Base-by-base conservation (phyloP, 225 moss, liverwort and hornwort species). In the Thuidium tamariscinum region DNA sequence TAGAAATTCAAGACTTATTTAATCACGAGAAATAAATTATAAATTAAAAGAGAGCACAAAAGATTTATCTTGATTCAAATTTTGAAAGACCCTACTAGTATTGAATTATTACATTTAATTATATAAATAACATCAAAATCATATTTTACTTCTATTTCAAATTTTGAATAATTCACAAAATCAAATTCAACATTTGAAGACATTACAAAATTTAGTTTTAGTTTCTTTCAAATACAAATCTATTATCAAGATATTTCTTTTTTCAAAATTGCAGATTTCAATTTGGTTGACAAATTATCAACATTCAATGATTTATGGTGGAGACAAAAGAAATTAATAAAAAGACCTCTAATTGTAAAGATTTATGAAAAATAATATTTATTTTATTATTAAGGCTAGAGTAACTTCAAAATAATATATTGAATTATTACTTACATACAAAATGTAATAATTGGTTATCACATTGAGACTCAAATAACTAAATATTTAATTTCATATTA, bases 281-380 rank as follows among this genome's bases (percentile, higher is more conserved):
- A 41, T 69, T 16, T 48, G 8, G 2, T 18, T 26, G 26, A 46
- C 6, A 11, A 25, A 11, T 26, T 27, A 2, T 11, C n/a, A 26
- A 48, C 17, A 5, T n/a, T 46, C 11, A 68, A 55, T 26, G 29
- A 13, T 2, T 29, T 5, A 36, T 51, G 11, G 12, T 66, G 11
- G 13, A 49, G 29, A 42, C 7, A 79, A 61, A 42, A 6, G 5
- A 4, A 20, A 1, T 20, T 13, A 11, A 6, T 29, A 10, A 25
- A 8, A 42, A 21, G 0, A 46, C 34, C 3, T 10, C 8, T 4
- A 34, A 16, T 16, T n/a, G 1, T 18, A 36, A 27, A 2, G 1
- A 25, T 8, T 4, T 13, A 5, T 11, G 1, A n/a, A 67, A 37
- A 81, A 29, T 2, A 27, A 14, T 29, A 5, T 52, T 12, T 18